Conservation (phyloP, 768 basidiomycete species). For the Phlebiopsis flavidoalba region DNA sequence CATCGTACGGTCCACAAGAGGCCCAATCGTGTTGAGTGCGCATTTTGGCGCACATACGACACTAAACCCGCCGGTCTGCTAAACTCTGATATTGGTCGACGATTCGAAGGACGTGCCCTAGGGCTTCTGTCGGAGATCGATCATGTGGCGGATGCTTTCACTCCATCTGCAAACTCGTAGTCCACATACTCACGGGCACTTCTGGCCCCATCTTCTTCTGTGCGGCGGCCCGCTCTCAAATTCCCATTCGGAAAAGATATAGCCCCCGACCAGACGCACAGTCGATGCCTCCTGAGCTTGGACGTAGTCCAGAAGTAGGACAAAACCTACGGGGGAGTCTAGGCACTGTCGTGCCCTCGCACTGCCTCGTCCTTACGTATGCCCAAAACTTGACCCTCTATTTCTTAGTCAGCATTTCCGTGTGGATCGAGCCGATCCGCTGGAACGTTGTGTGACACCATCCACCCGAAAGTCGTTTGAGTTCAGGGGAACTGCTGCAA, state of each 20-base stretch:
- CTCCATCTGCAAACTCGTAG: background rate
- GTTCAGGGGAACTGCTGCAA: constrained; percentile 2
- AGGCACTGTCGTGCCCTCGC: background rate
- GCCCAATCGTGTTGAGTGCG: background rate
- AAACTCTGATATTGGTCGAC: background rate
- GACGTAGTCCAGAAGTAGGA: background rate
- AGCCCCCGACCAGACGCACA: constrained; percentile 1
- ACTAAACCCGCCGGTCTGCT: background rate
- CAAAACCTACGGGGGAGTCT: background rate
- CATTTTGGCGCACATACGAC: background rate
- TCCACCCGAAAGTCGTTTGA: constrained; percentile 5
- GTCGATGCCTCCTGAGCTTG: background rate
- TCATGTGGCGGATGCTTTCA: background rate
- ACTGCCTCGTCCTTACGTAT: background rate
- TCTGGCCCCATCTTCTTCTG: background rate
- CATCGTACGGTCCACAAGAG: background rate
- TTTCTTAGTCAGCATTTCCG: background rate
- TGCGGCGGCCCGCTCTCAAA: background rate
- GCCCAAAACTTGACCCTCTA: background rate
- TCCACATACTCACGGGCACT: background rate
- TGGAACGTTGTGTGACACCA: background rate
- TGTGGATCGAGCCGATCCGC: background rate
- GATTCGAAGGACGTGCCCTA: background rate
- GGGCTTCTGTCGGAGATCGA: background rate
- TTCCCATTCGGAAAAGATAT: constrained; percentile 2